A percentile compares a stretch with the other conserved stretches of the same genome.
Evolutionary conservation across 495 filamentous ascomycete genomes (phyloP).

Genomic region (Aspergillus baeticus): DNA sequence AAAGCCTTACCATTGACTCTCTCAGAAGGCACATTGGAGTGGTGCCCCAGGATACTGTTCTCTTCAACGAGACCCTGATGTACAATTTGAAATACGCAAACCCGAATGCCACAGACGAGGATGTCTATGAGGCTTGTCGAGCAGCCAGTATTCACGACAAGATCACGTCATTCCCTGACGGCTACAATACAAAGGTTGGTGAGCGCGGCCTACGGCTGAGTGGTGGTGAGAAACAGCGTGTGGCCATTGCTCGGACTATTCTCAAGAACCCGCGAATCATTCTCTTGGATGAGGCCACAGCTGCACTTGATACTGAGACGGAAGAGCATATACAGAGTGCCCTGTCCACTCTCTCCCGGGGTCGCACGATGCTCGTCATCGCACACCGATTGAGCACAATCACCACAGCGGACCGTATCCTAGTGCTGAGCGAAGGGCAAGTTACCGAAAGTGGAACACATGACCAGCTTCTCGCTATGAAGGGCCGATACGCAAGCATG

Average conservation of each 20-base stretch:
- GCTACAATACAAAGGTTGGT: slow-evolving; percentile 88
- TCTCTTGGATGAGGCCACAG: slow-evolving; percentile 94
- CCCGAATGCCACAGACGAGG: slow-evolving; percentile 77
- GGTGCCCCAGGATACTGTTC: slow-evolving; percentile 91
- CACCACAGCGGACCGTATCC: slow-evolving; percentile 88
- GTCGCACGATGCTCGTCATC: slow-evolving; percentile 82
- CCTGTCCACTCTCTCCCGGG: slow-evolving; percentile 72
- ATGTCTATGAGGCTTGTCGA: slow-evolving; percentile 84
- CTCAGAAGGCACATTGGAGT: slow-evolving; percentile 87
- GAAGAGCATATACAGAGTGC: slow-evolving; percentile 94
- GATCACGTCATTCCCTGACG: slow-evolving; percentile 89
- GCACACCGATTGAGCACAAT: slow-evolving; percentile 93
- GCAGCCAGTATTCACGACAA: slow-evolving; percentile 96
- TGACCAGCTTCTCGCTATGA: slow-evolving; percentile 71
- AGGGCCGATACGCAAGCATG: slow-evolving; percentile 86
- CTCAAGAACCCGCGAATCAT: slow-evolving; percentile 95
- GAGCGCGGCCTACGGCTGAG: slow-evolving; percentile 91
- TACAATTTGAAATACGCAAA: slow-evolving; percentile 96
- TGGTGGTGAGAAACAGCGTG: slow-evolving; percentile 94
- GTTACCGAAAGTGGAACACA: slow-evolving; percentile 88
- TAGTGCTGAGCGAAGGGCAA: slow-evolving; percentile 82
- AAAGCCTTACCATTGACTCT: slow-evolving; percentile 89
- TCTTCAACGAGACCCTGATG: slow-evolving; percentile 98
- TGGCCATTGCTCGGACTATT: slow-evolving; percentile 95
- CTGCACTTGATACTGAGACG: slow-evolving; percentile 91